phyloP scores from a whole-genome alignment of 2,329 filamentous ascomycete genomes.

The Talaromyces amestolkiae region DNA sequence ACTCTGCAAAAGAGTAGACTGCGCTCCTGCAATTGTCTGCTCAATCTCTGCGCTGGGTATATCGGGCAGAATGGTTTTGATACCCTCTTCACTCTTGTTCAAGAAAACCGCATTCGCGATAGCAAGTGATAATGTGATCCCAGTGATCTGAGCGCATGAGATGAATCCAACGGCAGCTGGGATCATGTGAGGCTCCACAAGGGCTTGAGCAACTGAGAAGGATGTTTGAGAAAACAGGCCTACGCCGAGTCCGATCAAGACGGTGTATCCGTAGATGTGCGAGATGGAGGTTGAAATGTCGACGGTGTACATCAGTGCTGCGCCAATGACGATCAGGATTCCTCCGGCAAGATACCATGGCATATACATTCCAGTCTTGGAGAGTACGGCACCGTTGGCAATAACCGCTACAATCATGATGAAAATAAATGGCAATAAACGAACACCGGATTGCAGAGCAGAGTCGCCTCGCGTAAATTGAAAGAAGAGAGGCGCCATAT shows the following conservation, averaged over 20 bases:
- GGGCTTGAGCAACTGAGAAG: constrained; percentile 22
- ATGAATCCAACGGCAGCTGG: constrained; percentile 2
- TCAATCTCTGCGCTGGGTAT: background rate
- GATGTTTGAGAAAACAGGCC: constrained; percentile 23
- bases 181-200: background rate
- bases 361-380: constrained; percentile 23
- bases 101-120: constrained; percentile 7
- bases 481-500: constrained; percentile 56
- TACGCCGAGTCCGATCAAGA: constrained; percentile 27
- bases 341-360: constrained; percentile 29
- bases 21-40: constrained; percentile 7
- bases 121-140: background rate
- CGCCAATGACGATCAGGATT: constrained; percentile 25
- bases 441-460: constrained; percentile 29
- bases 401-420: constrained; percentile 24
- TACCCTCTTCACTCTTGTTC: background rate
- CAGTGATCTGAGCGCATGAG: background rate
- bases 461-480: constrained; percentile 49
- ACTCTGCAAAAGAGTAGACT: constrained; percentile 4
- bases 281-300: constrained; percentile 20
- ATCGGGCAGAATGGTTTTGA: constrained; percentile 2
- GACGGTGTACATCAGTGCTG: constrained; percentile 24
- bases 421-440: constrained; percentile 29
- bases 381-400: constrained; percentile 24
- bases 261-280: constrained; percentile 28